Percentiles rank a stretch among this genome's conserved stretches.
These are phyloP conservation scores for Fraxinus floribunda DNA, from an alignment of 305 asterid species.

Conservation along the genomic window DNA sequence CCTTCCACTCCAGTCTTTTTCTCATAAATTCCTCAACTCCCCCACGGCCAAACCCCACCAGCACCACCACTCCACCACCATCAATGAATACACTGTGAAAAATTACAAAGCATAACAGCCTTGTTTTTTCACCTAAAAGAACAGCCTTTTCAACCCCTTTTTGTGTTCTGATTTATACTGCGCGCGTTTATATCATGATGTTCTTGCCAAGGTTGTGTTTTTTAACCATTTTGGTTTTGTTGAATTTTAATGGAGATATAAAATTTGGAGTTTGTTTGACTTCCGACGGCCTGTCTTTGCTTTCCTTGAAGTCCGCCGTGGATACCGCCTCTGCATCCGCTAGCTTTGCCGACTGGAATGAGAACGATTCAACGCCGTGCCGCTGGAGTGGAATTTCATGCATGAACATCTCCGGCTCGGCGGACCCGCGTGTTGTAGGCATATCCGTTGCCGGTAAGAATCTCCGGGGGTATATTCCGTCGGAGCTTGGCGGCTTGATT, in stretches of 20 bases:
- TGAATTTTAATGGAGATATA: conserved; percentile 22
- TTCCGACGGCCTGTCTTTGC: conserved; percentile 78
- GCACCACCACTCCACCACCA: conserved; percentile 11
- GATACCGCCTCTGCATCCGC: conserved; percentile 43
- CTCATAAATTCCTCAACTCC: conserved; percentile 67
- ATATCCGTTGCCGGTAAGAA: conserved; percentile 59
- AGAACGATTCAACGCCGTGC: conserved; percentile 73
- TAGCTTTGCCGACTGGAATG: conserved; percentile 77
- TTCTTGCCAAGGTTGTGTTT: conserved; percentile 30
- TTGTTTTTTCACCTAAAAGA: not conserved
- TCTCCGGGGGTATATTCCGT: conserved; percentile 85
- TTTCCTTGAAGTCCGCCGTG: conserved; percentile 79
- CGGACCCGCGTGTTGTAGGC: conserved; percentile 77
- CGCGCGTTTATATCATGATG: conserved; percentile 23
- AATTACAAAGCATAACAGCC: conserved; percentile 1
- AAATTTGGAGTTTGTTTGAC: conserved; percentile 36
- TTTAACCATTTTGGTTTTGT: conserved; percentile 22
- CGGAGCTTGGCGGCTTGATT: conserved; percentile 75
- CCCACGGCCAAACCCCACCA: conserved; percentile 10
- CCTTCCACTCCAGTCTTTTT: conserved; percentile 40
- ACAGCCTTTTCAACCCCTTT: conserved; percentile 10
- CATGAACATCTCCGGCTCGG: conserved; percentile 60
- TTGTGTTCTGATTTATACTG: not conserved
- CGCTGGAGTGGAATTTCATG: conserved; percentile 90
- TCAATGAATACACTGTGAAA: conserved; percentile 2